Evolutionary conservation across 2,329 filamentous ascomycete genomes (phyloP), one percentile per base, ranked within the genome.

Genomic region (Clathrospora elynae): DNA sequence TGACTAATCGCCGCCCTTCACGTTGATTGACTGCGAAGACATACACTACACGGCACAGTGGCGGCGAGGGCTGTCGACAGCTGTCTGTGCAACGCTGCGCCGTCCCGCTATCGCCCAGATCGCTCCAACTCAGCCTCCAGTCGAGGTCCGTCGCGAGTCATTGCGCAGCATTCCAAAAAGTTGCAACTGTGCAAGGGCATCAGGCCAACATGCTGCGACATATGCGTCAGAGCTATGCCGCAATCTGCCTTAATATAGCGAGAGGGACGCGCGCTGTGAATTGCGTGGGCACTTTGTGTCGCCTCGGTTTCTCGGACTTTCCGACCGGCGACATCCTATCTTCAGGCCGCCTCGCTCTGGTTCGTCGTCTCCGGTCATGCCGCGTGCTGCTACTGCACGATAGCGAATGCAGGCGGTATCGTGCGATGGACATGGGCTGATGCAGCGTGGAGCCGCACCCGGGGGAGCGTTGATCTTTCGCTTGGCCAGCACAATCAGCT

Each of bases 191-290:
- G 10, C 35, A 13, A 26, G 11, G 23, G 12, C 16, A 33, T 44
- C 43, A 23, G 35, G 23, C 20, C 32, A 39, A 20, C 22, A 37
- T 35, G 33, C 33, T 31, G 16, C 26, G 46, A 42, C 40, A 38
- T 44, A 32, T 9, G 22, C 31, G 42, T 11, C n/a, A 34, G 12
- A 23, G 33, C 34, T 23, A 48, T 44, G 46, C 52, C 49, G 37
- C 52, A 53, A 46, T 51, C 33, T 49, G 42, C 23, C 6, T 51
- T 51, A 46, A 51, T 51, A 30, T 39, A 37, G 29, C 45, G 1
- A 43, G 32, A 41, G 42, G 22, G 14, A 14, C 8, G 22, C 32
- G 23, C 29, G 35, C 37, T 38, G 29, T 24, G 41, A n/a, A n/a
- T 41, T 32, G 46, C 37, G 46, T 26, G 45, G 37, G 38, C 24